Conservation (phyloP, 2,329 filamentous ascomycete species). For the Claviceps cyperi region DNA sequence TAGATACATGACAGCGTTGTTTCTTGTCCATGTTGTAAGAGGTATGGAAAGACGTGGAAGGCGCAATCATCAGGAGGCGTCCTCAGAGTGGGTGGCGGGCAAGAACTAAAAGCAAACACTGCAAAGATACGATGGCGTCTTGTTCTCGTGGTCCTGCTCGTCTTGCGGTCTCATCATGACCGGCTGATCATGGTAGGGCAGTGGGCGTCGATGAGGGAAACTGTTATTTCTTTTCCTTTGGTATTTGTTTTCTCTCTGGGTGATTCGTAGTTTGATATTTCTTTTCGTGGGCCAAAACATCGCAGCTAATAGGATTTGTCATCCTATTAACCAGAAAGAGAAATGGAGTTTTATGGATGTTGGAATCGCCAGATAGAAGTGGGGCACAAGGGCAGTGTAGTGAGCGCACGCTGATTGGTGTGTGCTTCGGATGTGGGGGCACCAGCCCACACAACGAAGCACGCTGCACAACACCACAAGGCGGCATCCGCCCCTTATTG, state of each 20-base stretch:
- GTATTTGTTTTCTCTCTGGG: neutral
- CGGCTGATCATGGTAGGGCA: neutral
- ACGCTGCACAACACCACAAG: too few species aligned
- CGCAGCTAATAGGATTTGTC: neutral
- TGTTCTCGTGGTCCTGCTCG: neutral
- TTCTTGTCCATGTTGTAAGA: neutral
- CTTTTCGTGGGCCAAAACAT: neutral
- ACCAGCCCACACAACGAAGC: too few species aligned
- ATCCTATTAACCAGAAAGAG: neutral
- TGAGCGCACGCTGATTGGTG: too few species aligned
- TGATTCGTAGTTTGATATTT: neutral
- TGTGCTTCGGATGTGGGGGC: too few species aligned
- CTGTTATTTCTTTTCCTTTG: neutral
- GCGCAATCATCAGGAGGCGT: neutral
- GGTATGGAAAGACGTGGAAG: neutral
- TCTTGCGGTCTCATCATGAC: neutral
- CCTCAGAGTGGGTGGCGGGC: neutral
- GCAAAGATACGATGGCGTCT: neutral
- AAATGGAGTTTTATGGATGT: slow-evolving; percentile 1
- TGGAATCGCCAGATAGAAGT: too few species aligned
- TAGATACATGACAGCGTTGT: neutral
- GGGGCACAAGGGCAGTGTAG: too few species aligned
- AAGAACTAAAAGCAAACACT: neutral
- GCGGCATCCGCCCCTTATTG: too few species aligned
- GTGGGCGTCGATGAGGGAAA: neutral